Evolutionary conservation across 495 filamentous ascomycete genomes (phyloP), one percentile per base, ranked within the genome.

Genomic region (Aspergillus mulundensis): DNA sequence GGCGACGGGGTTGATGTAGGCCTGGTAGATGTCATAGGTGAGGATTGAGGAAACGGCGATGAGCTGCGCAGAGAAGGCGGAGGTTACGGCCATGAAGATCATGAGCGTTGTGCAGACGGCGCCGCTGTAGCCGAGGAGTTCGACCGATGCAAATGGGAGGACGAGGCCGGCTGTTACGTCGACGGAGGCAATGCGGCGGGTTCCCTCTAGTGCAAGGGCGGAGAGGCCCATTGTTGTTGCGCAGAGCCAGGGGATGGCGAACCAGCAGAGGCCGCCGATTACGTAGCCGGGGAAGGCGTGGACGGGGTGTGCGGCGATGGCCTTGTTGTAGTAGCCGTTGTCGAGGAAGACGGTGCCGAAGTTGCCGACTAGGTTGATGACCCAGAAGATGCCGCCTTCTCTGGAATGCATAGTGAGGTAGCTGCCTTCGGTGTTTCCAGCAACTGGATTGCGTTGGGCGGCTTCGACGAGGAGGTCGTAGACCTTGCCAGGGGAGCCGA

Each of bases 81-180:
- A 89, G 2, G 93, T 97, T 42, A 97, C 92, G 16, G 93, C 93
- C 89, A 97, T 95, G 77, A 97, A 97, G 50, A 97, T 84, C 53
- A 97, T 85, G 14, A 97, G 73, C 0, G 95, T 81, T 0, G 90
- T 90, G 23, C 84, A 89, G 21, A 84, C 86, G 3, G 93, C 93
- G 30, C 93, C 93, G 10, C 91, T 92, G 63, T 87, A 89, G 3
- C 93, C 93, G 20, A 96, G 80, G 5, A 97, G 69, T n/a, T 91
- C 89, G 49, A 95, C 88, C 1, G 93, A 87, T 2, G 91, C 93
- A 53, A 90, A 89, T 0, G 93, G 93, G 0, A 97, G 79, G 19
- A 96, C 91, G 2, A 97, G 77, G 18, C 93, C 93, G 5, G 93
- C 90, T 20, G 79, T 86, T 1, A 97, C 90, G 58, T 97, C 91